Base-by-base conservation (phyloP, 306 rosid genomes). In the Neltuma alba region DNA sequence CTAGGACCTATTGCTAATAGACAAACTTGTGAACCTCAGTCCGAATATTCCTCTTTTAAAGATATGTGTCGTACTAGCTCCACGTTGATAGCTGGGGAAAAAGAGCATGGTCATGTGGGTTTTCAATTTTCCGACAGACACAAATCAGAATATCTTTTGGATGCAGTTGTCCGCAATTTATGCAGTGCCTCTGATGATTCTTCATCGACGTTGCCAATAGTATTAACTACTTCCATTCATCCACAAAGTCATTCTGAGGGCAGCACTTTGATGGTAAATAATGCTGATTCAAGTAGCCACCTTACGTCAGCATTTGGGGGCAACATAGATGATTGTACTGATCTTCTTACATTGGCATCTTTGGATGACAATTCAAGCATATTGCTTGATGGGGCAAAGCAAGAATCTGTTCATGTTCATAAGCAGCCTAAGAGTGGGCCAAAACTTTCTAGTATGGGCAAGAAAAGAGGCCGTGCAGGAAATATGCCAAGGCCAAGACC, bases 401-500 rank as follows among this genome's bases (percentile, higher is more conserved):
- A 50, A 21, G 86, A 79, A 55, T 81, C 85, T 28, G 79, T 62
- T 21, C 15, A 25, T 41, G 37, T 76, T 36, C 76, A 67, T 48
- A 25, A 45, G 52, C 79, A 82, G 36, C 78, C 79, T 52, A 75
- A 54, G 57, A 80, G 77, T 62, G 90, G 76, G 77, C 73, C 84
- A 12, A 91, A 87, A 81, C 15, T 6, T 33, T 75, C 86, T 13
- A 81, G 87, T 72, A 34, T 48, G 13, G 37, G 75, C 79, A 86
- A 80, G 70, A 89, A 78, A 81, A 87, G 79, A 78, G 79, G 47
- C n/a, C 87, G 78, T 76, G 81, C 34, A 37, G 83, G 85, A 36
- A 84, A 74, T 38, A 74, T 44, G 38, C 85, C 77, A 68, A 95
- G 77, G 87, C 80, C 88, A 60, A 86, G 94, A 80, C 98, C 99